These are phyloP conservation scores for Paramecium octaurelia DNA, from an alignment of 73 alveolate genomes.

Conservation along the genomic window DNA sequence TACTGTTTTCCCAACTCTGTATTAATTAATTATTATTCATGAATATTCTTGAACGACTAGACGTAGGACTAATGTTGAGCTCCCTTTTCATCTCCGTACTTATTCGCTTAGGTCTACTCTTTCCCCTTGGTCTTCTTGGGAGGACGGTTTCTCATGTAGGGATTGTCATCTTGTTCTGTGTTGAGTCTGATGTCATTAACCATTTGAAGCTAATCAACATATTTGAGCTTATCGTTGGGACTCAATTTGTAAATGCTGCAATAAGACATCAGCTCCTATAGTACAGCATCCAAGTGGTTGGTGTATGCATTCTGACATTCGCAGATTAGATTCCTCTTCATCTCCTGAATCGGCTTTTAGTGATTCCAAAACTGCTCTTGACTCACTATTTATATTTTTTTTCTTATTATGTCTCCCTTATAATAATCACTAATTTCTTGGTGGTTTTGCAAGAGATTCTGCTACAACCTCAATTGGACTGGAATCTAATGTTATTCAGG, in stretches of 20 bases:
- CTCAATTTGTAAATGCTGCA: neutral
- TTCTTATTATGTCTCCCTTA: neutral
- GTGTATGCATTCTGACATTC: neutral
- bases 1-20: neutral
- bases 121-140: neutral
- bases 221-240: neutral
- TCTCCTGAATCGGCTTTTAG: neutral
- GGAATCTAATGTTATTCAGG: neutral
- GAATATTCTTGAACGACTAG: neutral
- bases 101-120: neutral
- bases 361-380: neutral
- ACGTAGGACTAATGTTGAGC: neutral
- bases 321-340: neutral
- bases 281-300: neutral
- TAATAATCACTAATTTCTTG: neutral
- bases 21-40: neutral
- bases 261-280: neutral
- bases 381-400: neutral
- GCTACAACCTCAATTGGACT: neutral
- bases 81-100: neutral
- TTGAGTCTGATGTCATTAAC: neutral
- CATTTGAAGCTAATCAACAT: neutral
- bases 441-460: neutral
- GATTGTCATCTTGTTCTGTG: neutral
- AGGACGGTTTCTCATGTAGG: neutral